phyloP scores from a whole-genome alignment of 208 protist species.

The Trypanosoma cruzi region DNA sequence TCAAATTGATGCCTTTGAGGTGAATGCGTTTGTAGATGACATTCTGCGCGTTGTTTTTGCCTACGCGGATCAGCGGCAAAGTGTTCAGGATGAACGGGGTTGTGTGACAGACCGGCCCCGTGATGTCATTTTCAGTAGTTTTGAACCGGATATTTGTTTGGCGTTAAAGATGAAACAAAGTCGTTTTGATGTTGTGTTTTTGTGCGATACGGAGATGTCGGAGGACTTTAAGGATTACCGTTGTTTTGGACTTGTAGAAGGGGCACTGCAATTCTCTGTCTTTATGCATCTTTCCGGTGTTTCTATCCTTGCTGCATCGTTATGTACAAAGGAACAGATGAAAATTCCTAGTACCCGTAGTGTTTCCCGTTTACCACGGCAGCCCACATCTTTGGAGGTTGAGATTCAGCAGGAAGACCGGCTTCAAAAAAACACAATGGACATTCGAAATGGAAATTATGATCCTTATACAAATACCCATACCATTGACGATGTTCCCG shows the following conservation, averaged over 20 bases:
- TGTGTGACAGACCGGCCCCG: constrained; percentile 24
- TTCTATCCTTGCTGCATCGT: constrained; percentile 63
- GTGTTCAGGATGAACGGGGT: constrained; percentile 13
- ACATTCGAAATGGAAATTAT: too few species aligned
- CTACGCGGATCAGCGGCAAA: constrained; percentile 39
- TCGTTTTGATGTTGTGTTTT: constrained; percentile 81
- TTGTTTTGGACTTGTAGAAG: constrained; percentile 60
- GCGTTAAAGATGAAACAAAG: constrained; percentile 74
- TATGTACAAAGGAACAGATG: constrained; percentile 33
- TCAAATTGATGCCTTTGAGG: constrained; percentile 76
- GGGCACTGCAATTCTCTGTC: constrained; percentile 71
- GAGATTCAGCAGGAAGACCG: background rate
- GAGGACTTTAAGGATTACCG: constrained; percentile 85
- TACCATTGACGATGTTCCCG: background rate
- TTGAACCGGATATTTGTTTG: constrained; percentile 79
- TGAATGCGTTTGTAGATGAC: constrained; percentile 79
- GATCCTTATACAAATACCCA: background rate
- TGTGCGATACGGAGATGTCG: constrained; percentile 66
- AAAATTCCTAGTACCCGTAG: constrained; percentile 2
- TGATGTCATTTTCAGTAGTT: constrained; percentile 81
- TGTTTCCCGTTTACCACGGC: background rate
- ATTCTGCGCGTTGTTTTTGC: constrained; percentile 70
- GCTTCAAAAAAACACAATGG: background rate
- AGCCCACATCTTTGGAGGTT: background rate
- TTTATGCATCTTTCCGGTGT: constrained; percentile 69